Base-by-base conservation (phyloP, 305 asterid genomes). In the Fraxinus latifolia region DNA sequence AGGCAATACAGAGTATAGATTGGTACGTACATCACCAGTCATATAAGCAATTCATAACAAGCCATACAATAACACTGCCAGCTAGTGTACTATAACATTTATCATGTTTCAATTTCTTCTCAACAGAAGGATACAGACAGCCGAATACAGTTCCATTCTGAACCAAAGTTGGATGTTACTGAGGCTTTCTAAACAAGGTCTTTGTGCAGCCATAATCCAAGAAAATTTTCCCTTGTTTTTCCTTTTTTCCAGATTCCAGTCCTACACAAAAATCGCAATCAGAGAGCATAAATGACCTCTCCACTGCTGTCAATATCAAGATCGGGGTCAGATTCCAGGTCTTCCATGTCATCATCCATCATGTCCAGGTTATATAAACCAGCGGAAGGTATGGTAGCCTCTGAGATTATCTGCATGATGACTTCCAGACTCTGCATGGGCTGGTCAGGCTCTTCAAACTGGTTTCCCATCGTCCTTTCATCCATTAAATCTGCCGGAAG, bases 261-360 rank as follows among this genome's bases (percentile, higher is more conserved):
- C 60, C 47, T 19, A 21, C 17, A 44, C 47, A 31, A 19, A 21
- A 78, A 74, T 29, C 12, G 76, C 7, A 37, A 85, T 93, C 90
- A 95, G 90, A 94, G 88, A 3, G 99, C 98, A 82, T 91, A 92
- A 77, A 95, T 91, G 79, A 96, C 88, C 88, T 96, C 99, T 15
- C 99, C 99, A 2, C 99, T 96, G 93, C 99, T 96, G 88, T 96
- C 99, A 73, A 94, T 80, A 74, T 96, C 99, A n/a, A 96, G 93
- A 84, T 94, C 98, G 19, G 97, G 99, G 81, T 95, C 99, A 1
- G 98, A 92, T 81, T 94, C 97, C 15, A 93, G 86, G 91, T 94
- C 99, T 0, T 93, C 97, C 92, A 93, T 89, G 91, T 96, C 98
- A 79, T 96, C 97, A 17, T 96, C 99, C 95, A 96, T 91, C 91